phyloP scores from a whole-genome alignment of 2,329 filamentous ascomycete genomes.

The Chaetomium sp. region DNA sequence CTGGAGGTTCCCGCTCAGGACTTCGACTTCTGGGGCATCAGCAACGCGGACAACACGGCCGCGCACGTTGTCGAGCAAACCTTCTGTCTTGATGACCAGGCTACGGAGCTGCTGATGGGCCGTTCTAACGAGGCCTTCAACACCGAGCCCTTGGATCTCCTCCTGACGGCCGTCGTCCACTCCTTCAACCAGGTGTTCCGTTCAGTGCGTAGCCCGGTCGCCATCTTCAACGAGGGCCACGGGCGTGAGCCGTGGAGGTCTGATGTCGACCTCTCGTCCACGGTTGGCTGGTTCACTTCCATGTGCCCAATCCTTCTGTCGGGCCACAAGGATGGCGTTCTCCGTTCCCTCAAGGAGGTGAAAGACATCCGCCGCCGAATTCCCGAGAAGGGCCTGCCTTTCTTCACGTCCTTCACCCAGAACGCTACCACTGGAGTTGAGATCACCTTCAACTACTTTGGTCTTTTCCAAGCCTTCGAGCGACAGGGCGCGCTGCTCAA shows the following conservation, averaged over 20 bases:
- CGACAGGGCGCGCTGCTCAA: conserved; percentile 30
- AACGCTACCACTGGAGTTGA: conserved; percentile 39
- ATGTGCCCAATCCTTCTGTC: conserved; percentile 41
- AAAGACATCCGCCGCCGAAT: conserved; percentile 4
- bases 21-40: conserved; percentile 20
- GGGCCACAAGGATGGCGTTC: conserved; percentile 14
- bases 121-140: conserved; percentile 25
- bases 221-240: conserved; percentile 46
- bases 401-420: conserved; percentile 12
- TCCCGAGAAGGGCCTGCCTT: conserved; percentile 11
- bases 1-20: conserved; percentile 3
- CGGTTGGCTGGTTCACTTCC: conserved; percentile 51
- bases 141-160: conserved; percentile 5
- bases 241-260: conserved; percentile 46
- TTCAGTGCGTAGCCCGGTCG: conserved; percentile 37
- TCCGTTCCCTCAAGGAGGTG: conserved; percentile 4
- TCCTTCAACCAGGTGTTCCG: conserved; percentile 8
- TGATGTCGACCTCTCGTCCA: conserved; percentile 42
- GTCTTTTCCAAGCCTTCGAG: conserved; percentile 48
- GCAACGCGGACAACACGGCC: conserved; percentile 16
- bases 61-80: conserved; percentile 21
- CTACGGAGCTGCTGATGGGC: conserved; percentile 34
- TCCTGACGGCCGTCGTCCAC: conserved; percentile 1
- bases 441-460: conserved; percentile 52
- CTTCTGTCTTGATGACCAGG: conserved; percentile 40